These are phyloP conservation scores for Aegilops speltoides DNA, from an alignment of 176 grass and related monocot genomes.

Conservation along the genomic window DNA sequence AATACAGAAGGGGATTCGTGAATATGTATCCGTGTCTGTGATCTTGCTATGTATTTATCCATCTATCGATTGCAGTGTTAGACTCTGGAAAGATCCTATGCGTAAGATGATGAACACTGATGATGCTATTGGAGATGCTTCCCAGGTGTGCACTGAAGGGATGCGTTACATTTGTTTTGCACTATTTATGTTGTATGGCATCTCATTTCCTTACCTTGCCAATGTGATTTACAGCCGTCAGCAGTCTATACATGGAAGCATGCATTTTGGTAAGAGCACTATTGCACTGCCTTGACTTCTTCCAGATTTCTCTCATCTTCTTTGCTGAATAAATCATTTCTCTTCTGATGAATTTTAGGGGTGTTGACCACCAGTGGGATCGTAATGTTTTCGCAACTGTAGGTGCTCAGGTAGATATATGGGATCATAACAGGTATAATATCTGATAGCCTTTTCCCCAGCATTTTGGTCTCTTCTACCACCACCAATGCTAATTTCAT, in stretches of 20 bases:
- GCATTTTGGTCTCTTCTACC: background rate
- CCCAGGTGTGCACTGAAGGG: conserved; percentile 53
- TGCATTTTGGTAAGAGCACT: conserved; percentile 72
- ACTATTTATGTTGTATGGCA: conserved; percentile 11
- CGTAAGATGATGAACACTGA: conserved; percentile 57
- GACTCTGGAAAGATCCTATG: conserved; percentile 81
- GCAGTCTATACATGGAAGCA: conserved; percentile 91
- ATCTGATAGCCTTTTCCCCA: conserved; percentile 3
- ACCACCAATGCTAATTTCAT: conserved; percentile 15
- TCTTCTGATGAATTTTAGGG: conserved; percentile 49
- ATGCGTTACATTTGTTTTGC: background rate
- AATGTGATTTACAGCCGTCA: conserved; percentile 61
- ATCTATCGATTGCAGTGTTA: conserved; percentile 53
- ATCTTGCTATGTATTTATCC: conserved; percentile 20
- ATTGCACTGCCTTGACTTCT: background rate
- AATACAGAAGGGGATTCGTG: background rate
- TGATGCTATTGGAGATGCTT: conserved; percentile 44
- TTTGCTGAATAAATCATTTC: conserved; percentile 1
- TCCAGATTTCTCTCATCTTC: conserved; percentile 14
- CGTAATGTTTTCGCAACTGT: conserved; percentile 84
- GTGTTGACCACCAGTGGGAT: conserved; percentile 95
- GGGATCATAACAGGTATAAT: conserved; percentile 93
- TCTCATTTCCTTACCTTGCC: conserved; percentile 25
- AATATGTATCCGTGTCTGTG: conserved; percentile 11
- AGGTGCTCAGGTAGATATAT: conserved; percentile 96